Percentiles rank a stretch among this genome's conserved stretches.
Conservation (phyloP, 371 early-diverging fungal species). For the Lichtheimia ramosa region DNA sequence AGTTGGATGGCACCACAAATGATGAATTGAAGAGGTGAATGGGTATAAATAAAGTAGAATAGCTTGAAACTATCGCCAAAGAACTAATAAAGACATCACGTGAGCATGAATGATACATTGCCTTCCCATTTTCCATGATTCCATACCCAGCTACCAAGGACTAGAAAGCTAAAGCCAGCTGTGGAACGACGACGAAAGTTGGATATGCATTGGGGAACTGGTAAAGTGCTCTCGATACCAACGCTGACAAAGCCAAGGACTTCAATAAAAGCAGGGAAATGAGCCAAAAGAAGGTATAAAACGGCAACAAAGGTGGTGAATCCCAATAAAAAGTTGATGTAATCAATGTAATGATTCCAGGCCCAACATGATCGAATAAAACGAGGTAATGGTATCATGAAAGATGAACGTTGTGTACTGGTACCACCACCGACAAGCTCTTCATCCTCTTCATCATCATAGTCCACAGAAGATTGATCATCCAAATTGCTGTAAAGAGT, state of each 20-base stretch:
- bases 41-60: conserved; percentile 55
- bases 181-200: conserved; percentile 55
- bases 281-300: conserved; percentile 38
- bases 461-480: conserved; percentile 14
- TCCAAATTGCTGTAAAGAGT: conserved; percentile 20
- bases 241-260: conserved; percentile 44
- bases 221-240: conserved; percentile 63
- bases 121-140: neutral
- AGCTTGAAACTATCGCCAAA: conserved; percentile 69
- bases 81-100: conserved; percentile 30
- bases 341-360: conserved; percentile 44
- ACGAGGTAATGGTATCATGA: conserved; percentile 13
- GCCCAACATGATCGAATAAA: conserved; percentile 27
- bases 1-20: conserved; percentile 65
- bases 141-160: conserved; percentile 48
- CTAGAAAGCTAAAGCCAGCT: conserved; percentile 55
- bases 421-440: conserved; percentile 3
- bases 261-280: conserved; percentile 31
- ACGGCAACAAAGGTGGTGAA: conserved; percentile 35
- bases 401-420: conserved; percentile 5
- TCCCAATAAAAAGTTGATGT: conserved; percentile 46
- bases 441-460: conserved; percentile 14
- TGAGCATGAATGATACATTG: neutral
- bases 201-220: conserved; percentile 58
- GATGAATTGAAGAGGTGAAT: conserved; percentile 64